Conservation (phyloP, 2,329 filamentous ascomycete species). For the Cladobotryum mycophilum region DNA sequence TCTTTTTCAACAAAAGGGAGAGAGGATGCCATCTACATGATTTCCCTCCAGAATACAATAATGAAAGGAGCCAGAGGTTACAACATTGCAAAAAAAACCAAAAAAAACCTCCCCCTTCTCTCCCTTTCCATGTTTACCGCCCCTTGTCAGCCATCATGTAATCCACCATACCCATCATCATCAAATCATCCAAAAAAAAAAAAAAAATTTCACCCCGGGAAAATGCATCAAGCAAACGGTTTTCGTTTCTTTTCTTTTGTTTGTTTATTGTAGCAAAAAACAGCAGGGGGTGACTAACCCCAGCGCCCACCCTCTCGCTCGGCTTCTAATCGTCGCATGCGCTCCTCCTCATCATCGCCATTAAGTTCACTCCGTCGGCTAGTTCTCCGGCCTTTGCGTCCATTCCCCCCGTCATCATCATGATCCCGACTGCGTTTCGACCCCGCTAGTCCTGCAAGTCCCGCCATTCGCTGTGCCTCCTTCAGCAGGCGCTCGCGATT, state of each 20-base stretch:
- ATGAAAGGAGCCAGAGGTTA: too few species aligned
- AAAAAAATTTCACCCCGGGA: background rate
- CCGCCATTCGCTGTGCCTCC: constrained; percentile 60
- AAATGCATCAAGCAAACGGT: too few species aligned
- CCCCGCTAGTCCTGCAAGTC: constrained; percentile 40
- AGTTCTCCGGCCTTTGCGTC: constrained; percentile 35
- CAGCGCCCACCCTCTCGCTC: constrained; percentile 52
- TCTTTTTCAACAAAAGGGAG: background rate
- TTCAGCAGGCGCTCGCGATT: constrained; percentile 61
- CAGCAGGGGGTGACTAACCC: constrained; percentile 25
- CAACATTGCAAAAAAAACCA: background rate
- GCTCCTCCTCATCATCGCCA: constrained; percentile 45
- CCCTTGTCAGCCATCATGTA: background rate
- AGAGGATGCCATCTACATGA: background rate
- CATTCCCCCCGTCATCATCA: constrained; percentile 30
- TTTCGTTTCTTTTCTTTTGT: background rate
- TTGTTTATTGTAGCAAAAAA: too few species aligned
- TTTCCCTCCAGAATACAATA: too few species aligned
- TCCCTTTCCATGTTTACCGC: background rate
- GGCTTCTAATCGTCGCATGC: constrained; percentile 50
- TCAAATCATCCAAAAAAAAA: background rate
- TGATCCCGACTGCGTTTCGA: constrained; percentile 47
- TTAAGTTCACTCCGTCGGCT: constrained; percentile 43
- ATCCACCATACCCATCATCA: background rate
- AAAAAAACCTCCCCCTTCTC: background rate